Evolutionary conservation across 768 basidiomycete genomes (phyloP).

Genomic region (Pholiota conissans): DNA sequence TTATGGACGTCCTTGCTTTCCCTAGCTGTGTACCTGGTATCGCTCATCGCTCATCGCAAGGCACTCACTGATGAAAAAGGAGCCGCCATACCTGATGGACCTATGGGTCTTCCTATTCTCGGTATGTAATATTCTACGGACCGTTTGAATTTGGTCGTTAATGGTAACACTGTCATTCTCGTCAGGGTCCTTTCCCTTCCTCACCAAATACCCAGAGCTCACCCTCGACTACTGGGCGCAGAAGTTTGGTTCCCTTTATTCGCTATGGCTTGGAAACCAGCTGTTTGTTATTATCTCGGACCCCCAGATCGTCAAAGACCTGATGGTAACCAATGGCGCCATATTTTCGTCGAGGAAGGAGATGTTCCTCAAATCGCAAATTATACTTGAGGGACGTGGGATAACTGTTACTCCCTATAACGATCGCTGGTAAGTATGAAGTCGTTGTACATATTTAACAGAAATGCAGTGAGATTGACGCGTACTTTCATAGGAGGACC

Average conservation of each 20-base stretch:
- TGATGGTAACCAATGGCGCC: slow-evolving; percentile 44
- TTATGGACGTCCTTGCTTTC: neutral
- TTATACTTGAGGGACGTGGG: slow-evolving; percentile 41
- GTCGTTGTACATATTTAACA: neutral
- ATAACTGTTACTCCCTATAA: slow-evolving; percentile 46
- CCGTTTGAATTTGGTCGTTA: neutral
- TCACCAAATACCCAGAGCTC: slow-evolving; percentile 42
- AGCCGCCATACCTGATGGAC: slow-evolving; percentile 10
- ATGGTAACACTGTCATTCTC: neutral
- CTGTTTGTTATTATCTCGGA: slow-evolving; percentile 47
- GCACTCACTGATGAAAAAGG: slow-evolving; percentile 9
- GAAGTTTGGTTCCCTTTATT: slow-evolving; percentile 43
- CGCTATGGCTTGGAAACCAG: slow-evolving; percentile 47
- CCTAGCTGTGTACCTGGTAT: neutral
- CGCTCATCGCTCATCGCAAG: neutral
- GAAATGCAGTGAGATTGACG: neutral
- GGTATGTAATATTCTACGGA: slow-evolving; percentile 1
- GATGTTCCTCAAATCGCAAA: slow-evolving; percentile 45
- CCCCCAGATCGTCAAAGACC: slow-evolving; percentile 41
- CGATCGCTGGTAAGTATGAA: slow-evolving; percentile 42
- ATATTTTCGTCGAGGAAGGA: slow-evolving; percentile 48
- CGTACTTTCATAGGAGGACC: slow-evolving; percentile 30
- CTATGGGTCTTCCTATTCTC: slow-evolving; percentile 12
- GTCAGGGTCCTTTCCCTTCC: slow-evolving; percentile 36
- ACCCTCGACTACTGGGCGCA: slow-evolving; percentile 42